Base-by-base conservation (phyloP, 1,139 yeast genomes). In the Taphrina confusa region DNA sequence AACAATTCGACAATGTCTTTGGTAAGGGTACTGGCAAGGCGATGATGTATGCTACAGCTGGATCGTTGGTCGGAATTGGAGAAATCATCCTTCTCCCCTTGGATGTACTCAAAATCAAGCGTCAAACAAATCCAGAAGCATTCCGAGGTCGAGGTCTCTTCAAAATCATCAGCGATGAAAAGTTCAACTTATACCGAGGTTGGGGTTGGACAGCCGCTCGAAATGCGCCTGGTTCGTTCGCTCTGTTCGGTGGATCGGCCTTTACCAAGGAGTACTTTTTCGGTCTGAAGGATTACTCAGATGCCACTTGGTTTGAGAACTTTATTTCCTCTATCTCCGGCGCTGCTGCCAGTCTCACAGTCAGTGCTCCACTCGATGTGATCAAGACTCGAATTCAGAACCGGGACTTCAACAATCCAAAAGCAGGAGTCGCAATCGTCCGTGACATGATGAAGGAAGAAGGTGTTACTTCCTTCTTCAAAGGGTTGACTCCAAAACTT, bases 141-240 rank as follows among this genome's bases (percentile, higher is more conserved):
- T 92, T 92, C 82, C 85, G 84, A 75, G 99, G 99, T 69, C 87
- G 98, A 78, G 97, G 98, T 9, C 90, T 92, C 76, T 64, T 90
- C 66, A 86, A 82, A 75, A 89, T 92, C 69, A 72, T 92, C 66
- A 72, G 80, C 60, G 98, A 92, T 71, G 98, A 94, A 77, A 98
- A 98, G 22, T 80, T 89, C 65, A 90, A 92, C 37, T 80, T 92
- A 69, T 92, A 92, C 78, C 82, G 97, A 73, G 99, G 99, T 67
- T 91, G 97, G 96, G 97, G 97, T 62, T 92, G 99, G 99, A 92
- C 99, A 64, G 96, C 95, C 68, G 99, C 99, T 55, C 85, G 99
- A 81, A 92, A 92, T 73, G 97, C 97, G 2, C 99, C 99, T 39
- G 99, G 99, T 62, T 89, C 97, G 1, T 92, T 92, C 72, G 96